A percentile compares a stretch with the other conserved stretches of the same genome.
Evolutionary conservation across 495 filamentous ascomycete genomes (phyloP).

Genomic region (Trichoderma gamsii): DNA sequence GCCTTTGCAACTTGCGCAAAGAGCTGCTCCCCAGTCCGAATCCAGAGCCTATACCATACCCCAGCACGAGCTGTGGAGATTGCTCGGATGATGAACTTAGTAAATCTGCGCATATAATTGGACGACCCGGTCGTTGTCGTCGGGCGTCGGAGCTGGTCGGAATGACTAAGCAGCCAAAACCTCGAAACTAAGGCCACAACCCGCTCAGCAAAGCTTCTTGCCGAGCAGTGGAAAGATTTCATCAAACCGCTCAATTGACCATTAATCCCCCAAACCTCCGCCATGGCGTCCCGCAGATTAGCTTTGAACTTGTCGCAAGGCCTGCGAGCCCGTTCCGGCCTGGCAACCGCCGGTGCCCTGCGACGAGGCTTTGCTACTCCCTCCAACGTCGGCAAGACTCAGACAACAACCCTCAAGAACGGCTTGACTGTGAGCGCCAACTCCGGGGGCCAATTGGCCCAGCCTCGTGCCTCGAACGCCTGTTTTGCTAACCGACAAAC

Average conservation of each 20-base stretch:
- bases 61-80: background rate
- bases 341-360: slow-evolving; percentile 55
- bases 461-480: background rate
- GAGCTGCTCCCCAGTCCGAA: too few species aligned
- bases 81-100: slow-evolving; percentile 2
- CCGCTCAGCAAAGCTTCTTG: slow-evolving; percentile 13
- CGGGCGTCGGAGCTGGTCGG: slow-evolving; percentile 10
- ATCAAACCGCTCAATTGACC: slow-evolving; percentile 43
- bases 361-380: slow-evolving; percentile 83
- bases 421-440: slow-evolving; percentile 76
- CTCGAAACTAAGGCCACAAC: slow-evolving; percentile 9
- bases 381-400: slow-evolving; percentile 66
- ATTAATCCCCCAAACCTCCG: slow-evolving; percentile 31
- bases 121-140: background rate
- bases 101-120: slow-evolving; percentile 1
- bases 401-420: slow-evolving; percentile 94
- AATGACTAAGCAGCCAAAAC: slow-evolving; percentile 10
- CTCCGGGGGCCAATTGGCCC: slow-evolving; percentile 31
- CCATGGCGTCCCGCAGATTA: slow-evolving; percentile 93
- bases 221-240: slow-evolving; percentile 21
- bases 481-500: slow-evolving; percentile 33
- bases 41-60: background rate
- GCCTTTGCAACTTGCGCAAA: too few species aligned
- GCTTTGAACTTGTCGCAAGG: slow-evolving; percentile 82
- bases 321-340: slow-evolving; percentile 72